Base-by-base conservation (phyloP, 768 basidiomycete genomes). In the Leucosporidium yakuticum region DNA sequence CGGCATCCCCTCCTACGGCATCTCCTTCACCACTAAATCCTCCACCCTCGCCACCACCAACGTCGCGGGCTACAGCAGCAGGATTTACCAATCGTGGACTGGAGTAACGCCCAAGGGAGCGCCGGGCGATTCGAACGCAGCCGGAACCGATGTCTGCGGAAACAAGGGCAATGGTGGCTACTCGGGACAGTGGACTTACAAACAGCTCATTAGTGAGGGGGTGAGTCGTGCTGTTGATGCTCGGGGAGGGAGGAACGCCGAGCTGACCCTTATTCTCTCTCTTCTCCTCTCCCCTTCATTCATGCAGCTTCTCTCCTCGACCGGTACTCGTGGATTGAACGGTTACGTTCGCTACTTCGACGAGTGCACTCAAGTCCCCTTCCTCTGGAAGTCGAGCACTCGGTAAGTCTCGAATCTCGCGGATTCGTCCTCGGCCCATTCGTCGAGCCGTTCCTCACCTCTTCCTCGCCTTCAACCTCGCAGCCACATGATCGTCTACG, bases 401-500 rank as follows among this genome's bases (percentile, higher is more conserved):
- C 39, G 39, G 39, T 44, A 15, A 44, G 39, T 36, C 34, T 36
- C 6, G 5, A 5, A 5, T 15, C 39, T 44, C 39, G 39, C 39
- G 34, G 34, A 12, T 36, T 12, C 5, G 12, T 6, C 34, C n/a
- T n/a, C n/a, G n/a, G n/a, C n/a, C n/a, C n/a, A n/a, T n/a, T n/a
- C n/a, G n/a, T n/a, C n/a, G n/a, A n/a, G n/a, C n/a, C n/a, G n/a
- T n/a, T n/a, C n/a, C 39, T 44, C 8, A 44, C 14, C 39, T 44
- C 14, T 44, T 44, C 39, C n/a, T 44, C 39, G 39, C 39, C 29
- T 71, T 68, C 70, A 66, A 69, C 62, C 49, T 62, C 3, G 39
- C 51, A 50, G 48, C 23, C 39, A 63, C 21, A 53, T 68, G 57
- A 71, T 71, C 59, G 23, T 55, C 25, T 71, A 71, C 64, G 70